A percentile compares a stretch with the other conserved stretches of the same genome.
These are phyloP conservation scores for Rhinocladiella similis DNA, from an alignment of 2,329 filamentous ascomycete species.

Conservation along the genomic window DNA sequence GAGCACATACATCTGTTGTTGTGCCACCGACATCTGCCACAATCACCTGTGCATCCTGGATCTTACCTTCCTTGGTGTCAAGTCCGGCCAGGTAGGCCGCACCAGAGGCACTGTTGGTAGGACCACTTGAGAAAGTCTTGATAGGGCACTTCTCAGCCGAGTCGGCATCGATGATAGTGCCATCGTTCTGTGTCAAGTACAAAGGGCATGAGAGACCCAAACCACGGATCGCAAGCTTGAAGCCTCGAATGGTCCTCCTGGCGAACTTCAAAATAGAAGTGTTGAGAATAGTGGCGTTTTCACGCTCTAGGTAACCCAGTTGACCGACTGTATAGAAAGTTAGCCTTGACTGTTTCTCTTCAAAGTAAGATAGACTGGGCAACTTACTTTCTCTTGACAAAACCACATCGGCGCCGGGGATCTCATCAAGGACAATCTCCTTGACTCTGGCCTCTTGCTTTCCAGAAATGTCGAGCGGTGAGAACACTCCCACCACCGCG, in stretches of 20 bases:
- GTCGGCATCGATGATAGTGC: constrained; percentile 57
- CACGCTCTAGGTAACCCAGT: constrained; percentile 55
- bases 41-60: constrained; percentile 28
- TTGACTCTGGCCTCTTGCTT: constrained; percentile 44
- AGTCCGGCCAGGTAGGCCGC: constrained; percentile 58
- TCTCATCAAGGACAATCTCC: constrained; percentile 38
- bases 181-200: constrained; percentile 65
- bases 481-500: constrained; percentile 49
- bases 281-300: constrained; percentile 66
- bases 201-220: constrained; percentile 56
- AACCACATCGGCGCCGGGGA: constrained; percentile 41
- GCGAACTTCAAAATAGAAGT: constrained; percentile 62
- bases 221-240: constrained; percentile 52
- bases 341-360: not conserved
- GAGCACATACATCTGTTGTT: constrained; percentile 60
- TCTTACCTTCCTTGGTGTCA: constrained; percentile 13
- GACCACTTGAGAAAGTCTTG: constrained; percentile 61
- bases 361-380: not conserved
- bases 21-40: constrained; percentile 57
- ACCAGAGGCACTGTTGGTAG: constrained; percentile 64
- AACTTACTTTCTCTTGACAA: constrained; percentile 39
- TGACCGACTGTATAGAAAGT: constrained; percentile 36
- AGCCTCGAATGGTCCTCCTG: constrained; percentile 56
- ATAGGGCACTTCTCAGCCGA: constrained; percentile 59
- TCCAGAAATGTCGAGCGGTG: constrained; percentile 45